phyloP scores from a whole-genome alignment of 2,329 filamentous ascomycete species.

The Acrocalymma vagum region DNA sequence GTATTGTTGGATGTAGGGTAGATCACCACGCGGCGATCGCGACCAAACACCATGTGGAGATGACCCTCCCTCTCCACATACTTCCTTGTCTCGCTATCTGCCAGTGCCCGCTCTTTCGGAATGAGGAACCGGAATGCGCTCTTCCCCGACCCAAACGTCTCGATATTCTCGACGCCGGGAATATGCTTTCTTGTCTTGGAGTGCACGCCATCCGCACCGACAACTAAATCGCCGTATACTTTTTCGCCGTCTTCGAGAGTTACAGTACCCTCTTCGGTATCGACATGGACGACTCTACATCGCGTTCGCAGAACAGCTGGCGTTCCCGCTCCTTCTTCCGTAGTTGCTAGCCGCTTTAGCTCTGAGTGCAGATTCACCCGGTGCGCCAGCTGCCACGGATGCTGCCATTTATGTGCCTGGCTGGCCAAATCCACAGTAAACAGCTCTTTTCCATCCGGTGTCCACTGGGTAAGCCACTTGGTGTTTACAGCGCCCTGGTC shows the following conservation, averaged over 20 bases:
- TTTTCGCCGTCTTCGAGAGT: constrained; percentile 50
- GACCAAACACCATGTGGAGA: constrained; percentile 54
- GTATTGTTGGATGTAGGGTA: constrained; percentile 58
- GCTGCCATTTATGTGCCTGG: constrained; percentile 58
- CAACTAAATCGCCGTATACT: constrained; percentile 58
- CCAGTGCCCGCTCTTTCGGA: constrained; percentile 52
- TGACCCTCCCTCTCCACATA: constrained; percentile 50
- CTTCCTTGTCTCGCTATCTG: constrained; percentile 49
- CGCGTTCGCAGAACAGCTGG: constrained; percentile 52
- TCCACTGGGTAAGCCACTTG: constrained; percentile 47
- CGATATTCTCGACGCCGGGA: constrained; percentile 38
- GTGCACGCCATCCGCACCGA: constrained; percentile 65
- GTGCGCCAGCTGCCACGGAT: constrained; percentile 63
- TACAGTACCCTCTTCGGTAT: constrained; percentile 38
- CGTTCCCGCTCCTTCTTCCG: constrained; percentile 41
- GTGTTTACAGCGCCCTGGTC: constrained; percentile 46
- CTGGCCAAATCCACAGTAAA: constrained; percentile 48
- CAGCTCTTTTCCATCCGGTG: constrained; percentile 44
- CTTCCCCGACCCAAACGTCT: constrained; percentile 60
- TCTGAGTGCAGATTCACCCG: constrained; percentile 62
- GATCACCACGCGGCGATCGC: constrained; percentile 56
- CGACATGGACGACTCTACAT: constrained; percentile 55
- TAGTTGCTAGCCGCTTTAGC: constrained; percentile 58
- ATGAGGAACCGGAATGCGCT: constrained; percentile 67
- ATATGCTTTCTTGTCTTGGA: constrained; percentile 40